These are phyloP conservation scores for Dinochytrium kinnereticum DNA, from an alignment of 371 early-diverging fungal species.

Conservation along the genomic window DNA sequence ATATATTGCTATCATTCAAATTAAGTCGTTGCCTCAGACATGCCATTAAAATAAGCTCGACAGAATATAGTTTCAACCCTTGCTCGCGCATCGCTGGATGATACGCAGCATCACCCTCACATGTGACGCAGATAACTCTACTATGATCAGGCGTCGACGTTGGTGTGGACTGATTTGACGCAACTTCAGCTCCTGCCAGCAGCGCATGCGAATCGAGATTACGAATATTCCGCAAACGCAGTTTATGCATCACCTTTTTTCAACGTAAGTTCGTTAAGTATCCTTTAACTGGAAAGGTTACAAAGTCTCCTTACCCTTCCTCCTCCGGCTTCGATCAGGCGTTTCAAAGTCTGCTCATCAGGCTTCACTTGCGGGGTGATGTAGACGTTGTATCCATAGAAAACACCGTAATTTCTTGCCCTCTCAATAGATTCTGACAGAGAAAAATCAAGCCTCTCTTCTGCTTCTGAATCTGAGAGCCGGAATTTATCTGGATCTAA, in stretches of 20 bases:
- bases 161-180: not conserved
- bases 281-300: too few species aligned
- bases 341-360: constrained; percentile 12
- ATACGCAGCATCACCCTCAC: constrained; percentile 8
- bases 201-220: not conserved
- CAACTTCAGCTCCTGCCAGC: not conserved
- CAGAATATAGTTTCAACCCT: constrained; percentile 14
- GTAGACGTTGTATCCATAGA: constrained; percentile 31
- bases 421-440: constrained; percentile 11
- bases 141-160: not conserved
- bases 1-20: constrained; percentile 5
- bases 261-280: not conserved
- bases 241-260: constrained; percentile 2
- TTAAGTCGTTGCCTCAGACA: constrained; percentile 22
- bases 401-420: constrained; percentile 7
- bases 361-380: constrained; percentile 31
- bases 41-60: constrained; percentile 23
- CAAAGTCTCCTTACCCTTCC: constrained; percentile 38
- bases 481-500: constrained; percentile 23
- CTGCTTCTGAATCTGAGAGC: constrained; percentile 17
- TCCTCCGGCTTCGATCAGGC: constrained; percentile 35
- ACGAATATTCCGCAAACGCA: not conserved
- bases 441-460: constrained; percentile 19
- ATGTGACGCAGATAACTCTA: constrained; percentile 16
- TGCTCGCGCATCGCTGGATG: not conserved